A percentile compares a stretch with the other conserved stretches of the same genome.
Conservation (phyloP, 2,329 filamentous ascomycete species). For the Penicillium sp. region DNA sequence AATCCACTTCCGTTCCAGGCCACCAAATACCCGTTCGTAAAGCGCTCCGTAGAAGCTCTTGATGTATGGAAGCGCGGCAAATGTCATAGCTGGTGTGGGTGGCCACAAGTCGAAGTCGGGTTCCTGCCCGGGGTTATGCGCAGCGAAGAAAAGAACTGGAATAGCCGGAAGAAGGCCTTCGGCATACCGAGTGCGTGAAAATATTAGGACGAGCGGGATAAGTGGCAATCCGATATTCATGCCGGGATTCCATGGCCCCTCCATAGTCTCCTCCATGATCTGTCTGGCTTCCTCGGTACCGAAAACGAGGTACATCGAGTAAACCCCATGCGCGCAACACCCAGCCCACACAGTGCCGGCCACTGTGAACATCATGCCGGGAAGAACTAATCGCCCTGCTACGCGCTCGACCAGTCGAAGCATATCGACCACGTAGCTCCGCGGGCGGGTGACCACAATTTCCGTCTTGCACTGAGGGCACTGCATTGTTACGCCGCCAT, state of each 20-base stretch:
- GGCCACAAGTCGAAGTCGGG: constrained; percentile 55
- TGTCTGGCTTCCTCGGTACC: constrained; percentile 52
- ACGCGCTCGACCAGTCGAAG: constrained; percentile 51
- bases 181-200: constrained; percentile 57
- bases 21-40: constrained; percentile 52
- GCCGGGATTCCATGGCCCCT: constrained; percentile 40
- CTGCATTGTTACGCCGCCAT: constrained; percentile 53
- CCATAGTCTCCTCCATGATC: constrained; percentile 42
- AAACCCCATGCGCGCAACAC: constrained; percentile 51
- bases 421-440: constrained; percentile 61
- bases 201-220: constrained; percentile 58
- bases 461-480: constrained; percentile 85
- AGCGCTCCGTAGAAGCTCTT: constrained; percentile 55
- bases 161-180: constrained; percentile 57
- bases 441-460: constrained; percentile 67
- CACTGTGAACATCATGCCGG: constrained; percentile 51
- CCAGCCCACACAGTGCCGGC: constrained; percentile 44
- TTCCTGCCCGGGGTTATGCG: constrained; percentile 37
- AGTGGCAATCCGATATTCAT: constrained; percentile 55
- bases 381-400: constrained; percentile 54
- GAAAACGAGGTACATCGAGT: constrained; percentile 58
- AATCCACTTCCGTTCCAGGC: constrained; percentile 53
- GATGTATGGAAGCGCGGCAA: constrained; percentile 58
- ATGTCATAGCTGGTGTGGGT: constrained; percentile 56
- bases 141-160: constrained; percentile 49